A percentile compares a stretch with the other conserved stretches of the same genome.
Conservation (phyloP, 129 eudicot species). For the Artemisia annua region DNA sequence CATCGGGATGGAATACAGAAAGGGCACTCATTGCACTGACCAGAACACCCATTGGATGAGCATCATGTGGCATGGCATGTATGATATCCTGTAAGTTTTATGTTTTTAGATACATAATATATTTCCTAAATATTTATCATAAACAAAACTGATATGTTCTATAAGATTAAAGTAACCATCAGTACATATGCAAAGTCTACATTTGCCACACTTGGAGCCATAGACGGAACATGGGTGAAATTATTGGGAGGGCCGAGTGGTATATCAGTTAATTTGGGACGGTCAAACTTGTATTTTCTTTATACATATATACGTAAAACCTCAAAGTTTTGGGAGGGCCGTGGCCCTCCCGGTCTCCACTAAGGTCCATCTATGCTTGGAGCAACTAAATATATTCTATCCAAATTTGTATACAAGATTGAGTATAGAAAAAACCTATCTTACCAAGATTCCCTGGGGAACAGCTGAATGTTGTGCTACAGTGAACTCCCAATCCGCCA, state of each 20-base stretch:
- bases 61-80: constrained; percentile 99
- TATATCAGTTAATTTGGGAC: too few relatives aligned
- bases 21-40: constrained; percentile 99
- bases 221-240: too few relatives aligned
- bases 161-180: constrained; percentile 1
- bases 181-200: background rate
- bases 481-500: constrained; percentile 94
- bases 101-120: background rate
- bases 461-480: constrained; percentile 98
- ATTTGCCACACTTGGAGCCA: too few relatives aligned
- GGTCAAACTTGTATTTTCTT: too few relatives aligned
- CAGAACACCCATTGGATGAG: constrained; percentile 99
- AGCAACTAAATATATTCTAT: background rate
- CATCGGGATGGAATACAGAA: constrained; percentile 96
- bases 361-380: too few relatives aligned
- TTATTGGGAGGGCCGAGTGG: too few relatives aligned
- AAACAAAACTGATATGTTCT: background rate
- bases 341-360: too few relatives aligned
- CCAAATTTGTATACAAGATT: background rate
- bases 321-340: too few relatives aligned
- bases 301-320: too few relatives aligned
- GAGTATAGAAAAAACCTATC: constrained; percentile 13
- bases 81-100: constrained; percentile 72
- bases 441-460: constrained; percentile 90
- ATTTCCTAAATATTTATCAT: background rate